Base-by-base conservation (phyloP, 176 grass and related monocot genomes). In the Cenchrus fungigraminus region DNA sequence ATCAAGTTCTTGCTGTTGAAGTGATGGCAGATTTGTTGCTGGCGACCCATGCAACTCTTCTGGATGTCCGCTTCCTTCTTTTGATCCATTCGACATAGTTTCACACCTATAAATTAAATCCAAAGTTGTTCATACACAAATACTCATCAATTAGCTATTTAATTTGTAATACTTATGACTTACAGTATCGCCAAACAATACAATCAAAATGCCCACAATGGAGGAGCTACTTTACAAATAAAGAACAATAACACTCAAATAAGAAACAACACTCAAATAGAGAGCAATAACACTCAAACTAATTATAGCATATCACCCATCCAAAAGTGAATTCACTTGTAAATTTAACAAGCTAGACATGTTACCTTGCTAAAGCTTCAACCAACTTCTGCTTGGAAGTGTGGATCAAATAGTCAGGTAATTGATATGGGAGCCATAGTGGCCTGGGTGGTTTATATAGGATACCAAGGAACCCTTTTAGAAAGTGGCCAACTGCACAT, bases 391-490 rank as follows among this genome's bases (percentile, higher is more conserved):
- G 11, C 40, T 69, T 69, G 17, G 11, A 69, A 44, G 5, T 69
- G 34, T 44, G 20, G 37, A 70, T 46, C 0, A 22, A 46, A 45
- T 45, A 70, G 11, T 5, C 19, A 44, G 46, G 59, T 12, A 45
- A 22, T 70, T 70, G 19, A n/a, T 70, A 22, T 12, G 19, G n/a
- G 42, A 70, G 3, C 9, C 43, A n/a, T 5, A 46, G 0, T 46
- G 42, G 9, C 9, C 9, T 70, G 1, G 68, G 42, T 70, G 68
- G 68, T 46, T 70, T 70, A 70, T 70, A 70, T 70, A 70, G 68
- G 68, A 70, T 46, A 22, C 4, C 68, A 46, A 70, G 68, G 68
- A 0, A 0, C 4, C 17, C 43, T 70, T 70, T n/a, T 12, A n/a
- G 68, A 10, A 70, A 46, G 10, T 4, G 3, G 1, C 19, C 9